Evolutionary conservation across 1,139 yeast species (phyloP).

Genomic region (Yamadazyma triangularis): DNA sequence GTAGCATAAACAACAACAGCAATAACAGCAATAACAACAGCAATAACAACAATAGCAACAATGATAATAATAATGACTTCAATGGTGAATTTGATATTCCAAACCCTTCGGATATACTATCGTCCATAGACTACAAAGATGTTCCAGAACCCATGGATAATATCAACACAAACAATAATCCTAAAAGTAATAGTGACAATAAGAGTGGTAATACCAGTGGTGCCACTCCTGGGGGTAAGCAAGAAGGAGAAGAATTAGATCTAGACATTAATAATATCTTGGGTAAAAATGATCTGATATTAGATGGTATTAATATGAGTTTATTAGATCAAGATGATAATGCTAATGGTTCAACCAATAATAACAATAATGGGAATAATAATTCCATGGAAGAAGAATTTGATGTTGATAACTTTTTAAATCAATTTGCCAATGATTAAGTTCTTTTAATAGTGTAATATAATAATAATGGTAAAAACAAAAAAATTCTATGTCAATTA

Average conservation of each 20-base stretch:
- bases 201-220: constrained; percentile 2
- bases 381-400: constrained; percentile 30
- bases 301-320: constrained; percentile 44
- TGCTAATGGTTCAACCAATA: constrained; percentile 2
- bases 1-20: constrained; percentile 10
- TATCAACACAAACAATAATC: constrained; percentile 3
- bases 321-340: constrained; percentile 31
- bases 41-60: constrained; percentile 7
- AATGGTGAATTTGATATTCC: constrained; percentile 20
- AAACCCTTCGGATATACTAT: constrained; percentile 37
- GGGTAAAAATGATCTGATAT: constrained; percentile 40
- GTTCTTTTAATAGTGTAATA: no score
- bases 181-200: constrained; percentile 3
- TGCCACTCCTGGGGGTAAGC: not conserved
- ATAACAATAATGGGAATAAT: constrained; percentile 12
- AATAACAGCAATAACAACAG: constrained; percentile 3
- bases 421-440: constrained; percentile 36
- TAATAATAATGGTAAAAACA: no score
- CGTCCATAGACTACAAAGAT: constrained; percentile 27
- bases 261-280: constrained; percentile 38
- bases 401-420: constrained; percentile 45
- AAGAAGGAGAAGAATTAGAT: constrained; percentile 20
- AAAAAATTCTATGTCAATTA: no score
- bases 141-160: constrained; percentile 1
- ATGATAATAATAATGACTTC: no score